A percentile compares a stretch with the other conserved stretches of the same genome.
Evolutionary conservation across 805 yeast genomes (phyloP).

Genomic region (Wickerhamiella azyma): DNA sequence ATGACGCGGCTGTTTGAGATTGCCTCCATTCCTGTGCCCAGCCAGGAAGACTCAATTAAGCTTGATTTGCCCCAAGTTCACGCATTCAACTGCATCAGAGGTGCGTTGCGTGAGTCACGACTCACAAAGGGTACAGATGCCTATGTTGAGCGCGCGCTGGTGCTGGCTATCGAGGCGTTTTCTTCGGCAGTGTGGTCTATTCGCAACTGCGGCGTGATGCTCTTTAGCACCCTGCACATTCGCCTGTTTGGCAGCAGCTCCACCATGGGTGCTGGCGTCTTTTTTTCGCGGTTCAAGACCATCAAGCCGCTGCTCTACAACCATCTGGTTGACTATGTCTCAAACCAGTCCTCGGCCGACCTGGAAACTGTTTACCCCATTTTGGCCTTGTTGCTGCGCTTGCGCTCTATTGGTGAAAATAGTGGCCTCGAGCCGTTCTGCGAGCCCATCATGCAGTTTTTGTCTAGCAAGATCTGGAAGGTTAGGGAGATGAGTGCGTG

Average conservation of each 20-base stretch:
- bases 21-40: constrained; percentile 38
- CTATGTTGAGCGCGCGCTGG: constrained; percentile 44
- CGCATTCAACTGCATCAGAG: constrained; percentile 75
- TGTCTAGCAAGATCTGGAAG: constrained; percentile 57
- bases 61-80: constrained; percentile 84
- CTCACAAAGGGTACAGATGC: constrained; percentile 40
- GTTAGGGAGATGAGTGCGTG: constrained; percentile 78
- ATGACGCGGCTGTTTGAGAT: constrained; percentile 40
- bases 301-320: constrained; percentile 35
- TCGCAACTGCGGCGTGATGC: constrained; percentile 86
- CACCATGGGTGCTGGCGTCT: constrained; percentile 42
- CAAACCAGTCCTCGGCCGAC: constrained; percentile 8
- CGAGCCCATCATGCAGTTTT: constrained; percentile 33
- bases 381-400: constrained; percentile 52
- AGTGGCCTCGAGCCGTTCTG: constrained; percentile 40
- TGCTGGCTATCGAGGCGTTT: constrained; percentile 49
- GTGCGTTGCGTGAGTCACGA: constrained; percentile 56
- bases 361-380: constrained; percentile 60
- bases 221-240: constrained; percentile 72
- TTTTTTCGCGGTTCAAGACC: constrained; percentile 52
- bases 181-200: constrained; percentile 67
- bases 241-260: constrained; percentile 48
- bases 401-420: constrained; percentile 47
- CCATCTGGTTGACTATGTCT: constrained; percentile 24
- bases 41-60: constrained; percentile 34